These are phyloP conservation scores for Nakazawaea siamensis DNA, from an alignment of 805 yeast species.

Conservation along the genomic window DNA sequence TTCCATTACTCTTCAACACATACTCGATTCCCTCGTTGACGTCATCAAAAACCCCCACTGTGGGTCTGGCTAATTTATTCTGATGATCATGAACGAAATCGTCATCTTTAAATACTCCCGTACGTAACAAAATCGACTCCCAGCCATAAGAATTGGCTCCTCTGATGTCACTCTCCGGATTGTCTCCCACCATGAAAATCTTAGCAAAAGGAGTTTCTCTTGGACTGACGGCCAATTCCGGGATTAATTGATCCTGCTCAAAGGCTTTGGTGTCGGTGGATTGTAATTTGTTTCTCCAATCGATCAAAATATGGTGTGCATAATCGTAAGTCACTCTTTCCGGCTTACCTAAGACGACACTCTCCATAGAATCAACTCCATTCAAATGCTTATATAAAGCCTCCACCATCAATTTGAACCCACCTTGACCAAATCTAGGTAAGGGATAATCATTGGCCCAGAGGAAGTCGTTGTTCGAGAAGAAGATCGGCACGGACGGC, in stretches of 20 bases:
- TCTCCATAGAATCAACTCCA: slow-evolving; percentile 37
- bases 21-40: slow-evolving; percentile 35
- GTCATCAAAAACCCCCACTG: slow-evolving; percentile 40
- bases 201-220: slow-evolving; percentile 35
- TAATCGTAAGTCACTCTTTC: slow-evolving; percentile 70
- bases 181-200: slow-evolving; percentile 96
- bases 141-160: slow-evolving; percentile 89
- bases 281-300: slow-evolving; percentile 35
- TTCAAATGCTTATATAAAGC: slow-evolving; percentile 49
- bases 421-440: slow-evolving; percentile 91
- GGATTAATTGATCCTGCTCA: slow-evolving; percentile 25
- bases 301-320: slow-evolving; percentile 65
- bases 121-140: slow-evolving; percentile 75
- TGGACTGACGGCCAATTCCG: slow-evolving; percentile 36
- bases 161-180: slow-evolving; percentile 84
- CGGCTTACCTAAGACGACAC: slow-evolving; percentile 75
- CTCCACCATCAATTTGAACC: slow-evolving; percentile 59
- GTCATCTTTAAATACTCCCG: slow-evolving; percentile 76
- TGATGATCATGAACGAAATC: slow-evolving; percentile 30
- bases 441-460: slow-evolving; percentile 80
- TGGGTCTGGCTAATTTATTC: slow-evolving; percentile 29
- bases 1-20: slow-evolving; percentile 15
- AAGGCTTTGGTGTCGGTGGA: slow-evolving; percentile 6
- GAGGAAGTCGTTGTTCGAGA: slow-evolving; percentile 74
- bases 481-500: slow-evolving; percentile 65